Evolutionary conservation across 441 rosid species (phyloP), one percentile per base, ranked within the genome.

Genomic region (Eutrema salsugineum): DNA sequence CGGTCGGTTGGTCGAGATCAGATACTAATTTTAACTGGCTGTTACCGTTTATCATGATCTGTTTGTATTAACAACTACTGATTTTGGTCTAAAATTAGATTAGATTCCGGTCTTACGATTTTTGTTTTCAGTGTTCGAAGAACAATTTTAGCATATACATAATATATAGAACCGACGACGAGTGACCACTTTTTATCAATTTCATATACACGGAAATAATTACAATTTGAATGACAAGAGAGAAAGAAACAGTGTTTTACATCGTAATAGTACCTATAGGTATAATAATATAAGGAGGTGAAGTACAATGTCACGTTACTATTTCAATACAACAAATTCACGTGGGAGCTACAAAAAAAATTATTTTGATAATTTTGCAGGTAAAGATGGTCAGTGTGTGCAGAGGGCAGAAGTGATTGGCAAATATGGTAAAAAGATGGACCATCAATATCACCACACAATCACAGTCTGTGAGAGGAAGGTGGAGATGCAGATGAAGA

Each of bases 391-490:
- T 77, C 80, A 77, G 80, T 59, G 68, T 65, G 64, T 59, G 68
- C 76, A 77, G 80, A 71, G 64, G 46, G 72, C 68, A 64, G 80
- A 70, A 77, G 80, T 68, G 44, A 75, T 68, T 62, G 79, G 76
- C 67, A 42, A 50, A 70, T 54, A 28, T 75, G 73, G 79, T 68
- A 75, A 69, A 69, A 68, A 63, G 61, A 62, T 76, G 79, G 75
- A 69, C 75, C 80, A 65, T 77, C 80, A 65, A 77, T 65, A 59
- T 66, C 72, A 77, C 57, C 68, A 71, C 63, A 65, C 59, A 71
- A 58, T 77, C 63, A 9, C 76, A 50, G 68, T 65, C 80, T 50
- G 63, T 71, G 72, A 77, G 10, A 70, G 35, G 51, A 65, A 64
- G 42, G 56, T 65, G 63, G 48, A 65, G 39, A 48, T 62, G 66